phyloP scores from a whole-genome alignment of 75 land plant species.

The Gnetum montanum region DNA sequence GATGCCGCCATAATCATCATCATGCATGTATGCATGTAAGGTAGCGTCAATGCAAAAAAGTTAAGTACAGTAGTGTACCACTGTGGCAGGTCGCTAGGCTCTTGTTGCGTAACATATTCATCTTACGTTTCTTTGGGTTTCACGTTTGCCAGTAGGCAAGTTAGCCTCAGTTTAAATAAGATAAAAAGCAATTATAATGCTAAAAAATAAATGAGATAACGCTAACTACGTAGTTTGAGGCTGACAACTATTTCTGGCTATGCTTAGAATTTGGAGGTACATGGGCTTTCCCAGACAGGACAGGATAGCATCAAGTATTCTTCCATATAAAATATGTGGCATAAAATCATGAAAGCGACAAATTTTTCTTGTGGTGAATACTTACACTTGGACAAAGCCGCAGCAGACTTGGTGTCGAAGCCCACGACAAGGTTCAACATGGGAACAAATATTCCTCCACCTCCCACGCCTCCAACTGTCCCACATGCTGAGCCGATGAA shows the following conservation, averaged over 20 bases:
- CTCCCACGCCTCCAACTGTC: slow-evolving; percentile 90
- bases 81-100: no score
- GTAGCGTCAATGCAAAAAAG: no score
- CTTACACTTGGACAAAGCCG: slow-evolving; percentile 85
- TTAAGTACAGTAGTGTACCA: no score
- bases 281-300: neutral
- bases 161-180: no score
- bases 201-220: neutral
- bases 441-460: slow-evolving; percentile 88
- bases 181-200: neutral
- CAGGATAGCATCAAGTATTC: neutral
- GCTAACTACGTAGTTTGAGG: neutral
- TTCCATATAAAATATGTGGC: neutral
- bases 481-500: slow-evolving; percentile 78
- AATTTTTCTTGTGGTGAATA: neutral
- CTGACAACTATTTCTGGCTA: neutral
- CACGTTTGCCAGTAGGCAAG: no score
- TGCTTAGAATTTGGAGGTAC: neutral
- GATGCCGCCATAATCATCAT: no score
- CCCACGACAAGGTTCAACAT: slow-evolving; percentile 74
- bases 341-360: neutral
- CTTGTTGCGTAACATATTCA: no score
- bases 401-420: slow-evolving; percentile 86
- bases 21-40: no score
- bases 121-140: no score